Base-by-base conservation (phyloP, 2,329 filamentous ascomycete species). In the Trichophyton rubrum region DNA sequence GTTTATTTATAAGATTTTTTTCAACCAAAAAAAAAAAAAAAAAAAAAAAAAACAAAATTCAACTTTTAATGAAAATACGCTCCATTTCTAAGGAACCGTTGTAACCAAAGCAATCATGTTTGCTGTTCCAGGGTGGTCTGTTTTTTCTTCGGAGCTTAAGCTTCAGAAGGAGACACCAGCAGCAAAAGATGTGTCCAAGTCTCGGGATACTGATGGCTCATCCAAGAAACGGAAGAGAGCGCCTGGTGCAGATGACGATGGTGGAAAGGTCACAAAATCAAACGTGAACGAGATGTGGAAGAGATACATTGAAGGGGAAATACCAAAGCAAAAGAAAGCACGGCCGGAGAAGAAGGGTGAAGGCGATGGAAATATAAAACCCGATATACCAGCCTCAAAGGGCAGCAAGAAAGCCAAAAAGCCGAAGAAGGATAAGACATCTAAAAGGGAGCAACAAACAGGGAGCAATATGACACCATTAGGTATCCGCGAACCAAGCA, bases 41-140 rank as follows among this genome's bases (percentile, higher is more conserved):
- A 27, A 30, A 27, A 27, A 27, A 27, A 27, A 27, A 6, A 27
- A 5, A 27, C 6, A 6, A 20, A 1, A 35, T 20, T 20, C 22
- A 49, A 24, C 27, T 49, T 49, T 24, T 6, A 5, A 5, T 4
- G n/a, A 51, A 35, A 20, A 22, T 5, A 55, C 6, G 9, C n/a
- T n/a, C 5, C 40, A 17, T 20, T 1, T 11, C 3, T 30, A n/a
- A 11, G 24, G 22, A 55, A 11, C 1, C 51, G 38, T 35, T 55
- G 27, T 35, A 13, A 41, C 13, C 5, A 15, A 22, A 13, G 33
- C 35, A 15, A 2, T 15, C 35, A 62, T 97, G 92, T 97, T 97
- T 73, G 86, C 90, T 8, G 91, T 97, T 33, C 88, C 89, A 69
- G 93, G 93, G 67, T 96, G 92, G 91, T 89, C 89, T 43, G 80